Base-by-base conservation (phyloP, 352 stramenopile genomes). In the Thalassiosira hispida region DNA sequence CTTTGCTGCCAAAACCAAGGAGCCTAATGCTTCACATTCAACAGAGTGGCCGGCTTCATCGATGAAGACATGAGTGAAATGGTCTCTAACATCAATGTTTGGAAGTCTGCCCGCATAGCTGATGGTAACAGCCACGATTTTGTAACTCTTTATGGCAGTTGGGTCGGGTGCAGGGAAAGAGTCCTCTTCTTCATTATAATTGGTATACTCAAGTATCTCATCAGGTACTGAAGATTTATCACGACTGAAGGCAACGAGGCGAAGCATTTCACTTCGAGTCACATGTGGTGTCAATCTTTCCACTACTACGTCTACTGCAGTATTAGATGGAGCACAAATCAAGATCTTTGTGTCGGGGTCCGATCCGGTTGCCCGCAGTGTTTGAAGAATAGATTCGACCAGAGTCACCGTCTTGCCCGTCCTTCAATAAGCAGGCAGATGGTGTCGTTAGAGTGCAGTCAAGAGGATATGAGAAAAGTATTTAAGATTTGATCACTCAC, bases 1-100 rank as follows among this genome's bases (percentile, higher is more conserved):
- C 44, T 67, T 79, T 22, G 52, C 67, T 7, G 47, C 53, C 31
- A 47, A 72, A 42, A 51, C 47, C 29, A 79, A 38, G 40, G 73
- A 77, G 27, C 51, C 52, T 38, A 93, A 25, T 1, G 81, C 79
- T 65, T 90, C 84, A 23, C 84, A 70, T 79, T 92, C 86, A n/a
- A 86, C 84, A 27, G 87, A 86, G 81, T 94, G 85, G 14, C 83
- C 87, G 23, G 85, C 86, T 68, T 94, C 87, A 60, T 94, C 89
- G 18, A 94, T 67, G 44, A 80, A 84, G 18, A 93, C 63, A 22
- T 90, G 75, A 64, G 79, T 76, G 53, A 94, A 94, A 69, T 90
- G 66, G 8, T 78, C 18, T n/a, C 40, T 12, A 33, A 88, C 40
- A 1, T 72, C 78, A 18, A 72, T 38, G 44, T 82, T 81, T 1